Evolutionary conservation across 306 rosid species (phyloP).

Genomic region (barrel medic (Medicago truncatula)): DNA sequence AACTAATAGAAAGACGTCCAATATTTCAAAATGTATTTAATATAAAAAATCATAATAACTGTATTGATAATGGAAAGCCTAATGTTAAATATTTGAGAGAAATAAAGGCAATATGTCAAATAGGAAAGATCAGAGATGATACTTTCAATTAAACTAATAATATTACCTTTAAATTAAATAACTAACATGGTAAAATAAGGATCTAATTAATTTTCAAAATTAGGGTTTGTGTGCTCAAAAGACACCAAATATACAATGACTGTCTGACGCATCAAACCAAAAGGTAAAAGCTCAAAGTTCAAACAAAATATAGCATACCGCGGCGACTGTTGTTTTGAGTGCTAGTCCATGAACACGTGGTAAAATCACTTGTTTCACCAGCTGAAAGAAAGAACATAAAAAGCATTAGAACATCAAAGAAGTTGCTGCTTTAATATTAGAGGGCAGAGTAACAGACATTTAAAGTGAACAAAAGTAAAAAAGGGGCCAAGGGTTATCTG

Average conservation of each 20-base stretch:
- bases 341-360: slow-evolving; percentile 98
- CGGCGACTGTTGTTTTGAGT: slow-evolving; percentile 94
- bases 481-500: not conserved
- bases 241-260: slow-evolving; percentile 29
- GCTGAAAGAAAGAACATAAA: slow-evolving; percentile 57
- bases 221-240: not conserved
- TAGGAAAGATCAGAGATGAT: not conserved
- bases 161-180: slow-evolving; percentile 21
- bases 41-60: not conserved
- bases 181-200: slow-evolving; percentile 5
- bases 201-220: slow-evolving; percentile 16
- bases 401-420: slow-evolving; percentile 30
- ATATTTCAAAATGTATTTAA: not conserved
- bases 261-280: slow-evolving; percentile 16
- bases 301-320: slow-evolving; percentile 66
- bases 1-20: not conserved
- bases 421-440: slow-evolving; percentile 8
- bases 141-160: slow-evolving; percentile 1
- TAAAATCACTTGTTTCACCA: slow-evolving; percentile 84
- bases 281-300: slow-evolving; percentile 24
- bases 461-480: not conserved
- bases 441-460: slow-evolving; percentile 7
- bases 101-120: too few species aligned
- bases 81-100: not conserved
- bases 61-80: slow-evolving; percentile 3